Evolutionary conservation across 352 stramenopile species (phyloP), one percentile per base, ranked within the genome.

Genomic region (Phytophthora multivora): DNA sequence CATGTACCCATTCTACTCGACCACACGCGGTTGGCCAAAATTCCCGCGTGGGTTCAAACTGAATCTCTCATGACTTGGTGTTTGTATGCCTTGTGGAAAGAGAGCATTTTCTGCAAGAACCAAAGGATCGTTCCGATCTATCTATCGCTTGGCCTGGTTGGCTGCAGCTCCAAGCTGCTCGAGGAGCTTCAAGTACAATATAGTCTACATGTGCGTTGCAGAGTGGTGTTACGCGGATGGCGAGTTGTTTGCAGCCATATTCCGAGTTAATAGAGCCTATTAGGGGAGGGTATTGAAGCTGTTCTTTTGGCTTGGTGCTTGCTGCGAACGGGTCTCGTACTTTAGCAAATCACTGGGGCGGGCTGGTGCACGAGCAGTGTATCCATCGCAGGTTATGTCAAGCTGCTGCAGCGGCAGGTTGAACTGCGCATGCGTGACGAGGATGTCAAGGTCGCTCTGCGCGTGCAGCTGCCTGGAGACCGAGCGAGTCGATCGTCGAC

Each of bases 1-100:
- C 11, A 12, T 71, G 66, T 75, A 75, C 62, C 66, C 61, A 75
- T 71, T 65, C 40, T 61, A 33, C 52, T 8, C 46, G 26, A 19
- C 11, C 4, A 9, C 39, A 25, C 46, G 7, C 16, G 47, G 39
- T 51, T 51, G 35, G 47, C 15, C 9, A 9, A 31, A 52, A 61
- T 62, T 19, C 6, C 33, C 16, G 52, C 12, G 36, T 67, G 57
- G 50, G 30, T 46, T 55, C 51, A 52, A 50, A 68, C 66, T 63
- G 55, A 38, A 67, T 64, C 66, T 68, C 53, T 49, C 5, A 13
- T 28, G 5, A 46, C 57, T 66, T 54, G 45, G 3, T 11, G 0
- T 51, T 67, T 59, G 46, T 59, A 71, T 36, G 30, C 28, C 3
- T 13, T 11, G 28, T 33, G 28, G 28, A 33, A 33, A 33, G 28